Base-by-base conservation (phyloP, 129 eudicot species). In the Logfia minima region DNA sequence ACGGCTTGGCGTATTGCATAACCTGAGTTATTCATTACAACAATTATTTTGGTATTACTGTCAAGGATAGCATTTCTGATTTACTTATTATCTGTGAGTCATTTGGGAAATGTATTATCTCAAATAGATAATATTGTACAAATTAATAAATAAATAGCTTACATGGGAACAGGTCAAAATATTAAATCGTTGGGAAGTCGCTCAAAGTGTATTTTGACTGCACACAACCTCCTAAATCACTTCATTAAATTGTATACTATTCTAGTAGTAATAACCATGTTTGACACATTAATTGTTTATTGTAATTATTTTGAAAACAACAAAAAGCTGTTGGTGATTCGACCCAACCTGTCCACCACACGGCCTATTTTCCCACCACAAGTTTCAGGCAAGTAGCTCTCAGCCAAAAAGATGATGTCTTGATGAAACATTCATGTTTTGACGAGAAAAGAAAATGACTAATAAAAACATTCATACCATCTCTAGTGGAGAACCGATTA, bases 401-500 rank as follows among this genome's bases (percentile, higher is more conserved):
- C 51, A 73, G 77, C 17, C 65, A 75, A 75, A 61, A 4, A 64
- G 34, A 68, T 21, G 11, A 75, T 64, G 70, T 22, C 21, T 19
- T 74, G 17, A 18, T 74, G 29, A n/a, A 51, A 17, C 31, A 11
- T 14, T 28, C 10, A n/a, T 39, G 26, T 29, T 7, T 24, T 35
- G 16, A 66, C 9, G 52, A 11, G n/a, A 6, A 37, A 79, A 67
- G 34, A 52, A 19, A 66, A 51, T 16, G 72, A 26, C 24, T 51
- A 19, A 66, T 4, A 19, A 59, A 26, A 39, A 53, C 16, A 75
- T 51, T 51, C 34, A 45, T 85, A 93, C 98, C 97, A 84, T 89
- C 83, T 93, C 98, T 80, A 93, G 52, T 11, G 98, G 98, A 65
- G 98, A 87, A 78, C 98, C 98, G 52, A 93, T 91, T 18, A 89